Evolutionary conservation across 2,329 filamentous ascomycete species (phyloP).

Genomic region (Pseudopithomyces chartarum): DNA sequence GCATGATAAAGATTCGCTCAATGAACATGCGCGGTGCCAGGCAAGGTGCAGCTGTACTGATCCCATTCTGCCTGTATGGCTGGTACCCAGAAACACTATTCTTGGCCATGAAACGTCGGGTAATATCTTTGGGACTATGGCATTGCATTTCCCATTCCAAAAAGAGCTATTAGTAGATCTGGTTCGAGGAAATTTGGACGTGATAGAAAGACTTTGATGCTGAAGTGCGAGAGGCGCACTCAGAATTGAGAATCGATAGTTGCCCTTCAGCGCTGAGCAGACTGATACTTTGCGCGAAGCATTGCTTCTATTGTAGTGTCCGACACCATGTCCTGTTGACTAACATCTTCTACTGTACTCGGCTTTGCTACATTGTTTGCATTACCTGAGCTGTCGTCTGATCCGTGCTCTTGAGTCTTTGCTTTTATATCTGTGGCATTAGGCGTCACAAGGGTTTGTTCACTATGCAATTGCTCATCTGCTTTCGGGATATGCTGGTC

Average conservation of each 20-base stretch:
- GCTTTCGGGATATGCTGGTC: background rate
- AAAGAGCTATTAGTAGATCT: no score
- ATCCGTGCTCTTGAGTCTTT: background rate
- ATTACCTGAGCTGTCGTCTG: background rate
- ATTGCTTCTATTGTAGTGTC: slow-evolving; percentile 17
- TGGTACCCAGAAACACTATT: no score
- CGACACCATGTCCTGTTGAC: slow-evolving; percentile 1
- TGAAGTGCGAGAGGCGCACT: no score
- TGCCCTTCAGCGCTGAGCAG: background rate
- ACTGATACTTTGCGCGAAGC: slow-evolving; percentile 16
- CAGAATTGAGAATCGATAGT: background rate
- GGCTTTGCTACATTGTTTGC: background rate
- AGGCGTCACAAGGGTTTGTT: background rate
- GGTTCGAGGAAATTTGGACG: no score
- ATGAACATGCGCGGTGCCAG: no score
- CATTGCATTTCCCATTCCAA: no score
- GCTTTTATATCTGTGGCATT: background rate
- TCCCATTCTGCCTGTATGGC: no score
- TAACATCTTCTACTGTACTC: background rate
- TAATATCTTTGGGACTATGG: no score
- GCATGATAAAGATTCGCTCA: no score
- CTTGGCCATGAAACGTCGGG: no score
- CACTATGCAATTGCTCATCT: background rate
- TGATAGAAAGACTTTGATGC: no score
- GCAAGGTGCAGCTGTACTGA: no score